phyloP scores from a whole-genome alignment of 2,329 filamentous ascomycete genomes.

The Monosporascus sp. region DNA sequence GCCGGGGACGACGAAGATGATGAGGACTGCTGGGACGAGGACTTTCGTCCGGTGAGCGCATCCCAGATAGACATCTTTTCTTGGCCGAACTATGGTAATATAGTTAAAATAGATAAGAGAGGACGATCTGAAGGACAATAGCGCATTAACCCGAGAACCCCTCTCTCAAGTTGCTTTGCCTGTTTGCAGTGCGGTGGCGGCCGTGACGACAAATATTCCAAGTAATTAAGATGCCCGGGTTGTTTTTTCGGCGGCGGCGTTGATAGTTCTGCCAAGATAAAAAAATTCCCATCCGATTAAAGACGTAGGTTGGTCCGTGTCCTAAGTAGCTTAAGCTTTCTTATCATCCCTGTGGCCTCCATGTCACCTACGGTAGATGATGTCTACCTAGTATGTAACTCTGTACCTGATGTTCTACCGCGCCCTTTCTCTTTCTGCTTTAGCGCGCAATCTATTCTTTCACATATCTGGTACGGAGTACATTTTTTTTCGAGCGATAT shows the following conservation, averaged over 20 bases:
- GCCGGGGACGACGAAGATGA: slow-evolving; percentile 19
- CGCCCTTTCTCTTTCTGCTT: neutral
- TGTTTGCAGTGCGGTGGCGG: too few species aligned
- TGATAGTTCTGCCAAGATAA: neutral
- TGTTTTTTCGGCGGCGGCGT: neutral
- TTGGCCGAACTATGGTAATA: slow-evolving; percentile 5
- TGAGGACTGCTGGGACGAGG: slow-evolving; percentile 31
- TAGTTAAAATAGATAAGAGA: slow-evolving; percentile 6
- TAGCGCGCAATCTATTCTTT: neutral
- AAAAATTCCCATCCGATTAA: slow-evolving; percentile 2
- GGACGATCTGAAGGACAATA: neutral
- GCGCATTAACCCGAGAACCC: too few species aligned
- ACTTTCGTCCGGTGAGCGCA: slow-evolving; percentile 55
- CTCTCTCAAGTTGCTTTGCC: slow-evolving; percentile 1
- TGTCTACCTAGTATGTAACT: neutral
- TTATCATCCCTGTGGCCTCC: too few species aligned
- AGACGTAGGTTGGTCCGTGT: neutral
- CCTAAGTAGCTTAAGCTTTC: too few species aligned
- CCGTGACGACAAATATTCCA: too few species aligned
- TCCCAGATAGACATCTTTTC: slow-evolving; percentile 54
- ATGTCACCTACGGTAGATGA: too few species aligned
- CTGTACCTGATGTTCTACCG: neutral
- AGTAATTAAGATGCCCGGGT: neutral
- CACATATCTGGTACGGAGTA: neutral
- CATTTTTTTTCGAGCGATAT: neutral